phyloP scores from a whole-genome alignment of 441 rosid species.

The Erodium trifolium region DNA sequence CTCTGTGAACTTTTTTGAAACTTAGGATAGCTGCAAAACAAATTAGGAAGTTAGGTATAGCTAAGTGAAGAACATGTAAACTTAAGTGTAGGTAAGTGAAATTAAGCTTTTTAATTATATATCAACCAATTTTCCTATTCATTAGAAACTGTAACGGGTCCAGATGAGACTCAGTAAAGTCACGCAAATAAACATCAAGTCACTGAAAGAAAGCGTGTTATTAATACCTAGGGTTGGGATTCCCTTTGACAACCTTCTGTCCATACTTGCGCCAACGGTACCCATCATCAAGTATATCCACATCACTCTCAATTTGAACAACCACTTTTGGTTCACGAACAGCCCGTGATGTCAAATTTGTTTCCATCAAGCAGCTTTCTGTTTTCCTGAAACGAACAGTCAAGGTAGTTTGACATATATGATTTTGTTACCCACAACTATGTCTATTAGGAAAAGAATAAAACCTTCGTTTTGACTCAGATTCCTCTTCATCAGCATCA shows the following conservation, averaged over 20 bases:
- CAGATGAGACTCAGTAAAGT: not conserved
- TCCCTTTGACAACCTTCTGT: conserved; percentile 69
- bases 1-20: too few species aligned
- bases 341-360: conserved; percentile 45
- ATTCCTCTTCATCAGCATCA: conserved; percentile 44
- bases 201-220: not conserved
- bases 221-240: conserved; percentile 64
- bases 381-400: conserved; percentile 34
- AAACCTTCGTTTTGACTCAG: conserved; percentile 56
- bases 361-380: conserved; percentile 40
- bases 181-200: not conserved
- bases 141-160: too few species aligned
- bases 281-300: conserved; percentile 65
- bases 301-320: conserved; percentile 61
- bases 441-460: conserved; percentile 9
- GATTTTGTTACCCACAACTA: not conserved
- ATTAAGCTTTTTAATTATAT: too few species aligned
- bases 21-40: too few species aligned
- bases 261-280: conserved; percentile 75
- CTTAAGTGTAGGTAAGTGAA: too few species aligned
- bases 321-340: conserved; percentile 57
- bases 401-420: not conserved
- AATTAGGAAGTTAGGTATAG: too few species aligned
- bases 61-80: too few species aligned
- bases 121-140: too few species aligned